phyloP scores from a whole-genome alignment of 202 grass and related monocot genomes.

The Schoenoplectus triqueter region DNA sequence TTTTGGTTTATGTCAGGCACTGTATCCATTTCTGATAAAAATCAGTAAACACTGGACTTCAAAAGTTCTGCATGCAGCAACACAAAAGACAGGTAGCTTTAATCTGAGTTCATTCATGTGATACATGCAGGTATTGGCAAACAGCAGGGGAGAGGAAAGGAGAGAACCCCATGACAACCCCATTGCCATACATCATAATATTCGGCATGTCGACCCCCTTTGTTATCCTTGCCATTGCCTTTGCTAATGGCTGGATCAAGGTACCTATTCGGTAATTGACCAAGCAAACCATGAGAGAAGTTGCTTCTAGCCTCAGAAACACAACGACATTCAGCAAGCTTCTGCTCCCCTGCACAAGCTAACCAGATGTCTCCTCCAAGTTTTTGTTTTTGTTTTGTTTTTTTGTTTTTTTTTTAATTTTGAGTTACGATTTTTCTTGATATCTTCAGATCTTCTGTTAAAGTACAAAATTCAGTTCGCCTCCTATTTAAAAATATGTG shows the following conservation, averaged over 20 bases:
- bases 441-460: neutral
- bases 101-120: neutral
- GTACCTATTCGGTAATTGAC: slow-evolving; percentile 58
- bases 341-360: neutral
- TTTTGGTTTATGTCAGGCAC: neutral
- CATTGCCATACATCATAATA: slow-evolving; percentile 89
- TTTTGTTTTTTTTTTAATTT: neutral
- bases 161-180: slow-evolving; percentile 94
- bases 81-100: neutral
- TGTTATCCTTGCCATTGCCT: slow-evolving; percentile 91
- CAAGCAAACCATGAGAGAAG: neutral
- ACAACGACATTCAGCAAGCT: neutral
- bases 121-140: slow-evolving; percentile 85
- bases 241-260: slow-evolving; percentile 97
- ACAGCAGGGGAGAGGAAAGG: slow-evolving; percentile 87
- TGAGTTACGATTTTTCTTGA: neutral
- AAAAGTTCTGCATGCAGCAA: neutral
- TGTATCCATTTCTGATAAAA: neutral
- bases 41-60: neutral
- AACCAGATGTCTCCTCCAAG: slow-evolving; percentile 27
- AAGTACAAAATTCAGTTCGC: neutral
- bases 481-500: neutral
- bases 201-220: slow-evolving; percentile 94
- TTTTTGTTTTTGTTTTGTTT: slow-evolving; percentile 4
- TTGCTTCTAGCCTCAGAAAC: neutral